Percentiles rank a stretch among this genome's conserved stretches.
These are phyloP conservation scores for Rutstroemia sp. DNA, from an alignment of 2,329 filamentous ascomycete genomes.

Conservation along the genomic window DNA sequence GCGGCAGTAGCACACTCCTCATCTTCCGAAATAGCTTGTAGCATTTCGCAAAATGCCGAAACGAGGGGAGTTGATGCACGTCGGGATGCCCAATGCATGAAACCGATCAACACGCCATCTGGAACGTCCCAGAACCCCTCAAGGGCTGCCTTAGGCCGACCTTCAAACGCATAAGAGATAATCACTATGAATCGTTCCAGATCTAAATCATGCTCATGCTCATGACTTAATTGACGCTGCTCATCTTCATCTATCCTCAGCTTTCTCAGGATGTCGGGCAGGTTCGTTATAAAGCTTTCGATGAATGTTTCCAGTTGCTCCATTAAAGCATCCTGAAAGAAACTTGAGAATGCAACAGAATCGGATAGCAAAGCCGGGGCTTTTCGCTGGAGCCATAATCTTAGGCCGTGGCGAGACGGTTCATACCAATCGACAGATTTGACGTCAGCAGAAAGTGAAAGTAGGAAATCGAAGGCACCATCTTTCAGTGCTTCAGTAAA, in stretches of 20 bases:
- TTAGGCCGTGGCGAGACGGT: conserved; percentile 73
- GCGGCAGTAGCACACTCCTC: conserved; percentile 76
- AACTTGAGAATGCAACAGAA: conserved; percentile 58
- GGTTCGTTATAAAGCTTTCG: conserved; percentile 89
- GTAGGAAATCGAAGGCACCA: conserved; percentile 84
- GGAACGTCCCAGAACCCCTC: conserved; percentile 81
- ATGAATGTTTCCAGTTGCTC: conserved; percentile 79
- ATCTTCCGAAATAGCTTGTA: conserved; percentile 79
- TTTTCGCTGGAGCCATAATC: conserved; percentile 76
- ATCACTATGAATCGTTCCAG: conserved; percentile 88
- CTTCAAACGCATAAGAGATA: conserved; percentile 86
- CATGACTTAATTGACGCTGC: conserved; percentile 62
- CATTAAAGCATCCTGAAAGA: conserved; percentile 68
- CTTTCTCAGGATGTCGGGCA: conserved; percentile 84
- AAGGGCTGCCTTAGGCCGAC: conserved; percentile 73
- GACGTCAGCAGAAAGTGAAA: conserved; percentile 76
- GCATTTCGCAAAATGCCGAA: conserved; percentile 93
- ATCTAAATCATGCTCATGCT: conserved; percentile 61
- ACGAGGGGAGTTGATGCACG: conserved; percentile 93
- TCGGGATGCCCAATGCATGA: conserved; percentile 94
- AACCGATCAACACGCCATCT: conserved; percentile 89
- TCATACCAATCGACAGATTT: conserved; percentile 81
- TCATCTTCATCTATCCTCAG: conserved; percentile 86
- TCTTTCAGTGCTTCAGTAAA: conserved; percentile 77
- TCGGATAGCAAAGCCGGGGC: conserved; percentile 63